Evolutionary conservation across 2,329 filamentous ascomycete species (phyloP), one percentile per base, ranked within the genome.

Genomic region (Diplocarpon mali): DNA sequence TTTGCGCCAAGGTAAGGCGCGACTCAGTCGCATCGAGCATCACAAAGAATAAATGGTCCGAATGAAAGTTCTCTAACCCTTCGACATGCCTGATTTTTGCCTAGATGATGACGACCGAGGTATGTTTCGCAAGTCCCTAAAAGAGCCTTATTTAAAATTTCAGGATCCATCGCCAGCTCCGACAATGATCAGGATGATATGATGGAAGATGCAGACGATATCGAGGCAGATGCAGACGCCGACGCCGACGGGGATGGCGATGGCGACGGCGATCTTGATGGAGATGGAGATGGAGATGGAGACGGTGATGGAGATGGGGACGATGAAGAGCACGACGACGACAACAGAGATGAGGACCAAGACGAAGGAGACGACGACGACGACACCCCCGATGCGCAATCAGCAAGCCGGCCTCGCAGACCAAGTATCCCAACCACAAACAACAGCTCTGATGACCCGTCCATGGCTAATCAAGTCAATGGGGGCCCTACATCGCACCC

Each of bases 141-240:
- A 15, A 8, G 14, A 36, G 28, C 15, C 16, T 42, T 54, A 42
- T 52, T 37, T 37, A 35, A 35, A 5, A 15, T 38, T 43, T 2
- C 38, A 61, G 58, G 52, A 13, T 66, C 64, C 17, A 69, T 67
- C 51, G 66, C 59, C 29, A 68, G 67, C 54, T 70, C 68, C 16
- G 69, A 70, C 28, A 69, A 70, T 52, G 73, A 76, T 44, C 69
- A 68, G 45, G 75, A 79, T 53, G 74, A 78, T 56, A 65, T 73
- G 30, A 77, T 78, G 71, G 73, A 78, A 43, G 64, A 67, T 54
- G 62, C 54, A 17, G 64, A 64, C 34, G 59, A 63, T 34, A 57
- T 59, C n/a, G 62, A 64, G 15, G 53, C 47, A 15, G 61, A 62
- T 35, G 58, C 11, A 17, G 34, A 35, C 9, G 52, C 49, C 30